Conservation (phyloP, 2,329 filamentous ascomycete genomes). For the Alternaria postmessia region DNA sequence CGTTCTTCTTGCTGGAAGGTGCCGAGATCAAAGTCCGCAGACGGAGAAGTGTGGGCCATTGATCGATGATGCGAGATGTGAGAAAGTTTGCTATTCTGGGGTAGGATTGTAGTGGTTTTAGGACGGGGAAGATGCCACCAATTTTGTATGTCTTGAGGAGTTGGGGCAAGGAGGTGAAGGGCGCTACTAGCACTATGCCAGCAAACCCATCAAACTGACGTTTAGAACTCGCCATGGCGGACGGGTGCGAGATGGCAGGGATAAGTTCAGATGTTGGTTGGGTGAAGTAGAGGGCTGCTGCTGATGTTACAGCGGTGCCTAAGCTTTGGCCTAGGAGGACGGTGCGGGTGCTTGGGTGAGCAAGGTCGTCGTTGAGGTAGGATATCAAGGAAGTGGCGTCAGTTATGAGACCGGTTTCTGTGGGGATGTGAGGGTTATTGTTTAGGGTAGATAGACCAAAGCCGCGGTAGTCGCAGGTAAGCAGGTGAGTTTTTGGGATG, state of each 20-base stretch:
- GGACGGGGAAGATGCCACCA: constrained; percentile 77
- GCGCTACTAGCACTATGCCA: constrained; percentile 79
- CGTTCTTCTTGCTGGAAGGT: neutral
- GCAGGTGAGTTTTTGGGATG: constrained; percentile 74
- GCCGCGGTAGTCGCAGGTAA: constrained; percentile 91
- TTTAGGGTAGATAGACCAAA: constrained; percentile 82
- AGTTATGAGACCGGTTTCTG: constrained; percentile 80
- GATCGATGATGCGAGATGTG: constrained; percentile 73
- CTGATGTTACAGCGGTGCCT: constrained; percentile 83
- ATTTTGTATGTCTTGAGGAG: constrained; percentile 81
- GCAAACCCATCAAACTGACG: constrained; percentile 68
- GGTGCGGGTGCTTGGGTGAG: constrained; percentile 74
- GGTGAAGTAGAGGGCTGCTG: constrained; percentile 75
- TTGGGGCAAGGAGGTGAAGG: constrained; percentile 76
- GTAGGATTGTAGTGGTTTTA: constrained; percentile 76
- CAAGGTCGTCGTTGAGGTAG: constrained; percentile 71
- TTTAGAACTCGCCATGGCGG: neutral
- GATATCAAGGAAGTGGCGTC: constrained; percentile 79
- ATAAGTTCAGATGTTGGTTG: constrained; percentile 37
- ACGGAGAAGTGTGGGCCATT: constrained; percentile 77
- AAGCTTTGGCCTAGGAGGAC: constrained; percentile 86
- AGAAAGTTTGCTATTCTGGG: constrained; percentile 70
- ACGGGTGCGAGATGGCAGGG: constrained; percentile 34
- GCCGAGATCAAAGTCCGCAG: constrained; percentile 60
- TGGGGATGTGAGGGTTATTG: constrained; percentile 60